These are phyloP conservation scores for Penicillium sp. DNA, from an alignment of 2,329 filamentous ascomycete genomes.

Conservation along the genomic window DNA sequence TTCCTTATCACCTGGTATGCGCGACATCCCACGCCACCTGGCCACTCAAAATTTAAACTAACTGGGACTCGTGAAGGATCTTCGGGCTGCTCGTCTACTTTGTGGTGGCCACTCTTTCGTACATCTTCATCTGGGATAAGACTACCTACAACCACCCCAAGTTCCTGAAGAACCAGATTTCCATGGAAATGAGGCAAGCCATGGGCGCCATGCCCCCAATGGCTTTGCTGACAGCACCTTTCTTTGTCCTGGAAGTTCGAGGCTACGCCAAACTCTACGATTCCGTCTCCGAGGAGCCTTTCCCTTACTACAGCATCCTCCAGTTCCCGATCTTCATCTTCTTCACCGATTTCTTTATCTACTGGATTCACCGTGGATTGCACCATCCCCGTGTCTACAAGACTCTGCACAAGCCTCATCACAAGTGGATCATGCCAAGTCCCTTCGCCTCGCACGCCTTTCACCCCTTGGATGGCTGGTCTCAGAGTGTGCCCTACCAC, in stretches of 20 bases:
- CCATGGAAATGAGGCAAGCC: slow-evolving; percentile 79
- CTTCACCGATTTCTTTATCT: slow-evolving; percentile 88
- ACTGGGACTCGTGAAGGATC: slow-evolving; percentile 56
- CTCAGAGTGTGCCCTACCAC: slow-evolving; percentile 88
- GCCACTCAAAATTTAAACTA: neutral
- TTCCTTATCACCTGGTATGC: slow-evolving; percentile 83
- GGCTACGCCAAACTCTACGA: slow-evolving; percentile 89
- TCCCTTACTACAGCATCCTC: slow-evolving; percentile 70
- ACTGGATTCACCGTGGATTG: slow-evolving; percentile 84
- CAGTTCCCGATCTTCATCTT: slow-evolving; percentile 86
- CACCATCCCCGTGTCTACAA: slow-evolving; percentile 83
- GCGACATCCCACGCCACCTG: neutral
- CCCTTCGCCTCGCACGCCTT: slow-evolving; percentile 92
- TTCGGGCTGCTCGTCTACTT: slow-evolving; percentile 86
- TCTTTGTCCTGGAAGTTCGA: slow-evolving; percentile 79
- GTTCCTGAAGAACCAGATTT: slow-evolving; percentile 90
- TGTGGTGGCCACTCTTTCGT: slow-evolving; percentile 76
- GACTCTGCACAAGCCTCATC: slow-evolving; percentile 89
- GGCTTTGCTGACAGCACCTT: slow-evolving; percentile 74
- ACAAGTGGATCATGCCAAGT: slow-evolving; percentile 99
- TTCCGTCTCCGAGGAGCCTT: slow-evolving; percentile 69
- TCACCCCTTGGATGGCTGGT: slow-evolving; percentile 88
- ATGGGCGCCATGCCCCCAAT: slow-evolving; percentile 75
- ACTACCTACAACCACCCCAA: slow-evolving; percentile 84
- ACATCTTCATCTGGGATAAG: slow-evolving; percentile 88